A percentile compares a stretch with the other conserved stretches of the same genome.
These are phyloP conservation scores for Emmonsia crescens DNA, from an alignment of 2,329 filamentous ascomycete genomes.

Conservation along the genomic window DNA sequence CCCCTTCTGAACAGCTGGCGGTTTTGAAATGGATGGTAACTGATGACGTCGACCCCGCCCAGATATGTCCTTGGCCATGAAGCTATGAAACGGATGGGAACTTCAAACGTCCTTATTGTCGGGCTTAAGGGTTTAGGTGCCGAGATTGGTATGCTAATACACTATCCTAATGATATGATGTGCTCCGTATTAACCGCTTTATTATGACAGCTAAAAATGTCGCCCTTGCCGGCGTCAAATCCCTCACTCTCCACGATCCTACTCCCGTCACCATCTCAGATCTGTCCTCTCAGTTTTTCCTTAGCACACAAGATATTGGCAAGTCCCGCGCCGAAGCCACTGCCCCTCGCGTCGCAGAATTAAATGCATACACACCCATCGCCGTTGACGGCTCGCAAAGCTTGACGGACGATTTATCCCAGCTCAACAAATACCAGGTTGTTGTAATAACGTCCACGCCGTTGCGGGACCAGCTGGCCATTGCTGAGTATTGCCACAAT, in stretches of 20 bases:
- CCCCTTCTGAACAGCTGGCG: neutral
- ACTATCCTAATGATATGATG: neutral
- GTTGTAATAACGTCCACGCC: conserved; percentile 81
- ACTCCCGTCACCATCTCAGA: conserved; percentile 73
- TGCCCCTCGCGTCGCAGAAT: conserved; percentile 78
- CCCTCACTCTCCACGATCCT: conserved; percentile 84
- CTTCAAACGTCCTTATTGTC: conserved; percentile 85
- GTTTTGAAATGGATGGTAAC: neutral
- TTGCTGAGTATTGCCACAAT: conserved; percentile 87
- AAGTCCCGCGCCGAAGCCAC: conserved; percentile 83
- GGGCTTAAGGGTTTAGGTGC: conserved; percentile 91
- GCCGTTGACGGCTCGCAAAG: conserved; percentile 55
- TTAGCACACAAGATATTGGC: conserved; percentile 76
- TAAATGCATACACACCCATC: conserved; percentile 94
- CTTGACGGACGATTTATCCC: conserved; percentile 63
- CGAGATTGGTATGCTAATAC: conserved; percentile 53
- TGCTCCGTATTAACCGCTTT: neutral
- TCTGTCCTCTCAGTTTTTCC: conserved; percentile 95
- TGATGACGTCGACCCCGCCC: conserved; percentile 8
- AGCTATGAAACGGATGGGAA: conserved; percentile 97
- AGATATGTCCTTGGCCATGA: conserved; percentile 62
- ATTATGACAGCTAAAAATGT: conserved; percentile 74
- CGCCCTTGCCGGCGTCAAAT: conserved; percentile 95
- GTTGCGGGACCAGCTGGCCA: conserved; percentile 66
- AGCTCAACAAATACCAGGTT: conserved; percentile 84